Conservation (phyloP, 306 rosid species). For the Lathyrus tuberosus region DNA sequence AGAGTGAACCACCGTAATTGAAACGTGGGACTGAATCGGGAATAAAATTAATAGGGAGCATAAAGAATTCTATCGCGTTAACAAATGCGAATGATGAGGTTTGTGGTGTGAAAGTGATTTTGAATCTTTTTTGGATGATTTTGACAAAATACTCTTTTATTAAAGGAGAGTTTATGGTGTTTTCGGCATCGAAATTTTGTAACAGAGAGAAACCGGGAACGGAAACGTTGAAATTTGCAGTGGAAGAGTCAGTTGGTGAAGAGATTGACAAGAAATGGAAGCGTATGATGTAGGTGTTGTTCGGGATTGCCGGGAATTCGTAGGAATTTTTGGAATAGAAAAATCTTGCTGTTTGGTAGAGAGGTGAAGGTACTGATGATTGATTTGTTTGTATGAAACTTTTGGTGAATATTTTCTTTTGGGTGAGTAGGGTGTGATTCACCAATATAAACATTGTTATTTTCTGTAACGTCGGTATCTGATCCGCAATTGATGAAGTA, state of each 20-base stretch:
- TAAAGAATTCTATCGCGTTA: conserved; percentile 57
- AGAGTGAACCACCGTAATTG: conserved; percentile 9
- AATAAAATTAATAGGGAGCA: conserved; percentile 32
- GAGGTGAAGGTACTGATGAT: conserved; percentile 1
- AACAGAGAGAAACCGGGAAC: conserved; percentile 34
- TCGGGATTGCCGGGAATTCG: background rate
- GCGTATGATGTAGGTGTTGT: conserved; percentile 47
- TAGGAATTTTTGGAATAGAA: conserved; percentile 2
- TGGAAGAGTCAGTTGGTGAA: conserved; percentile 26
- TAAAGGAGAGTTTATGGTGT: background rate
- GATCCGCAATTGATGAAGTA: conserved; percentile 60
- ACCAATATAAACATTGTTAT: background rate
- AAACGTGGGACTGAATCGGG: rapidly evolving
- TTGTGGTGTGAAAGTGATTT: conserved; percentile 42
- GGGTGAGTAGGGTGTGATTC: background rate
- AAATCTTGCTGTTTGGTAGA: conserved; percentile 46
- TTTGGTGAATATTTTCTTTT: background rate
- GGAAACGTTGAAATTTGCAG: conserved; percentile 51
- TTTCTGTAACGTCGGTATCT: background rate
- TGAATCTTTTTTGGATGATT: background rate
- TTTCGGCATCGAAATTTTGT: conserved; percentile 3
- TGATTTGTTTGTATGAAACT: background rate
- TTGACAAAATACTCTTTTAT: conserved; percentile 42
- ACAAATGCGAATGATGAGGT: conserved; percentile 44
- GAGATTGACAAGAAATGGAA: conserved; percentile 58